Evolutionary conservation across 495 filamentous ascomycete genomes (phyloP), one percentile per base, ranked within the genome.

Genomic region (Cudoniella acicularis): DNA sequence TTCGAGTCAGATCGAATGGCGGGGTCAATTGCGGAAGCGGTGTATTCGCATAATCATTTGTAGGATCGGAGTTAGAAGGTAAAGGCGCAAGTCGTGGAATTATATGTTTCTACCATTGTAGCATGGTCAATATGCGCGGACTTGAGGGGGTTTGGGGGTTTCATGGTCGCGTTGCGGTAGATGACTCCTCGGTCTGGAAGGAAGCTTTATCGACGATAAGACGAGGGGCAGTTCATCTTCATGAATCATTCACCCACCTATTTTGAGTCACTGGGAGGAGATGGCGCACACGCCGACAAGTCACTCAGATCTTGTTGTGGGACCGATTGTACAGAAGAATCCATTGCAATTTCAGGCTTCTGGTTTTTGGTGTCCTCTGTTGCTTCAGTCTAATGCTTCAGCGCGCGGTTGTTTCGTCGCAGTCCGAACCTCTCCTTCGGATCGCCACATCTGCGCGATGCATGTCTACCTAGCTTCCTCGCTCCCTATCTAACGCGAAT

Each of bases 41-140:
- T 48, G 53, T 61, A 65, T 66, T 61, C 63, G 66, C 56, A 62
- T 25, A 4, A 65, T 68, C 66, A 68, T 66, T 60, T 54, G 59
- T 42, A 54, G 13, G 30, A 6, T 13, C 13, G 13, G 30, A 13
- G 13, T 13, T 36, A 36, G 13, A 6, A 36, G 30, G 13, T 6
- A 13, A 36, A 36, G 4, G 4, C 30, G 30, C 30, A 36, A 36
- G 13, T 36, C 13, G 6, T 36, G 4, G 30, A 36, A 36, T 4
- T 36, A 36, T 36, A n/a, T n/a, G n/a, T n/a, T n/a, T n/a, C n/a
- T n/a, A n/a, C n/a, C n/a, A n/a, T n/a, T n/a, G n/a, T n/a, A n/a
- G n/a, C n/a, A n/a, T n/a, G n/a, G n/a, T n/a, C n/a, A 21, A 18
- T 36, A 18, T 11, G 36, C 23, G 30, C 30, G 30, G 30, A n/a